phyloP scores from a whole-genome alignment of 2,329 filamentous ascomycete species.

The Alternaria dauci region DNA sequence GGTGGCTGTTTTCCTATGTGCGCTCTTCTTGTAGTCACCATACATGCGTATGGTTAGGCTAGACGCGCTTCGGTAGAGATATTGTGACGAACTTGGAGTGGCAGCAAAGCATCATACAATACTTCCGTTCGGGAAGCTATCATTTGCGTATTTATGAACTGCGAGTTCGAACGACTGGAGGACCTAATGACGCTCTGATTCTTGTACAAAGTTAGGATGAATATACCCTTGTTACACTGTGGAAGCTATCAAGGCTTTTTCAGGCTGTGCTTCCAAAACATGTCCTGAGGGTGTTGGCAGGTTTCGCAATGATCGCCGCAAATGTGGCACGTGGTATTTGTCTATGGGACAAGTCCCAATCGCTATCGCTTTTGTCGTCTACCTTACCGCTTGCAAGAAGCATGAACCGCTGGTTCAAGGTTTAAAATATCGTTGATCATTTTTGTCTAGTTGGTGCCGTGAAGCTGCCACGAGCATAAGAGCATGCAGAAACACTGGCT shows the following conservation, averaged over 20 bases:
- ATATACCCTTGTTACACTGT: slow-evolving; percentile 21
- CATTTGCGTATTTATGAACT: not conserved
- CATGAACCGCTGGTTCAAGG: not conserved
- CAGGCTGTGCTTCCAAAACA: not conserved
- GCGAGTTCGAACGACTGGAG: not conserved
- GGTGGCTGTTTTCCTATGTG: slow-evolving; percentile 5
- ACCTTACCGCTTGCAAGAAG: not conserved
- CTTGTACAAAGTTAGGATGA: slow-evolving; percentile 26
- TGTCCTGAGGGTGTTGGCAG: not conserved
- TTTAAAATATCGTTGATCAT: not conserved
- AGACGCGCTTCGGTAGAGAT: not conserved
- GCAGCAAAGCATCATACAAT: not conserved
- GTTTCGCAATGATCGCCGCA: not conserved
- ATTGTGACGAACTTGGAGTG: not conserved
- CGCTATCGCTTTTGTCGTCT: not conserved
- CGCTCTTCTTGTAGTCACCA: slow-evolving; percentile 6
- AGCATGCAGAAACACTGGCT: not conserved
- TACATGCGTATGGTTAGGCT: not conserved
- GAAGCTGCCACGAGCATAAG: not conserved
- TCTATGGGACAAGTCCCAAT: not conserved
- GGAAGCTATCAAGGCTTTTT: not conserved
- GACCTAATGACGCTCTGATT: slow-evolving; percentile 9
- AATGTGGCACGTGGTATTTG: not conserved
- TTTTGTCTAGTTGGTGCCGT: not conserved
- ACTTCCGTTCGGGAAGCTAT: not conserved